A percentile compares a stretch with the other conserved stretches of the same genome.
Conservation (phyloP, 2,329 filamentous ascomycete species). For the Thermochaetoides dissita region DNA sequence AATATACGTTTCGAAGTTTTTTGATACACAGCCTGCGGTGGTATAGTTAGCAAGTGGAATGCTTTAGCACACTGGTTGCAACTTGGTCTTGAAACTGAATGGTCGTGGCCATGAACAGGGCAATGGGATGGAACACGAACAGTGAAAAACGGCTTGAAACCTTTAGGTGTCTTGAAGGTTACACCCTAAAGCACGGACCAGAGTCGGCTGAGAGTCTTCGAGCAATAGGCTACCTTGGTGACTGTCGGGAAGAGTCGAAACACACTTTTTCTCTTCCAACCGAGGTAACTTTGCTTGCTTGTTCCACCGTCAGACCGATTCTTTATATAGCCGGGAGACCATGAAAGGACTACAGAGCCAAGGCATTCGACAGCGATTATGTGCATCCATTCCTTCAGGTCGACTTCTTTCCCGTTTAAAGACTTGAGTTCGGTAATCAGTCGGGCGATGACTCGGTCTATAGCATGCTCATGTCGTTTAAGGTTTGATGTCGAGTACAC, state of each 20-base stretch:
- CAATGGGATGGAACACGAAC: constrained; percentile 19
- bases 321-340: constrained; percentile 35
- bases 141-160: constrained; percentile 36
- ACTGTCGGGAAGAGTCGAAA: constrained; percentile 35
- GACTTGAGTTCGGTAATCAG: constrained; percentile 23
- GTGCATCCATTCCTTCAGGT: constrained; percentile 43
- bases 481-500: constrained; percentile 31
- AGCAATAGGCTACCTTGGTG: constrained; percentile 26
- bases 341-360: constrained; percentile 34
- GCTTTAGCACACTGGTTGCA: too few species aligned
- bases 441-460: constrained; percentile 27
- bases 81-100: background rate
- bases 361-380: constrained; percentile 39
- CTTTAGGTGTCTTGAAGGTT: constrained; percentile 28
- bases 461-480: constrained; percentile 25
- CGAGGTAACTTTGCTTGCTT: constrained; percentile 33
- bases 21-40: constrained; percentile 17
- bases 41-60: background rate
- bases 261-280: constrained; percentile 38
- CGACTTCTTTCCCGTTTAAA: constrained; percentile 26
- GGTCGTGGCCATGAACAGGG: background rate
- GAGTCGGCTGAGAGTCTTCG: constrained; percentile 22
- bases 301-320: constrained; percentile 31
- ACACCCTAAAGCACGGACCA: constrained; percentile 32
- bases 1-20: constrained; percentile 9